Base-by-base conservation (phyloP, 768 basidiomycete species). In the Serpula lacrymans region DNA sequence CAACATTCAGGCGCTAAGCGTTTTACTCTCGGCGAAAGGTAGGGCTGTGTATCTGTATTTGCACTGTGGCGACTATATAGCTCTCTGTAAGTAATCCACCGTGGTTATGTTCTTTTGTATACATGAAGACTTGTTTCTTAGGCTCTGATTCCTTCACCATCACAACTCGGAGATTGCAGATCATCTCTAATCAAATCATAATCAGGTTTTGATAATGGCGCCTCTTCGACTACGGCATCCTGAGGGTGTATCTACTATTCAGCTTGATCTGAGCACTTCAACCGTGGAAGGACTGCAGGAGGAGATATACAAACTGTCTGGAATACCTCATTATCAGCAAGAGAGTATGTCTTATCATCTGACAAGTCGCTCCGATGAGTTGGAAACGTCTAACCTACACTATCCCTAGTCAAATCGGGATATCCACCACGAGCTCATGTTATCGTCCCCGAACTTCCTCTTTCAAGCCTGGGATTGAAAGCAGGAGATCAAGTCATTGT, bases 401-500 rank as follows among this genome's bases (percentile, higher is more conserved):
- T 11, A 34, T 26, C 33, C 43, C 9, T 43, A 89, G 88, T 90
- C 43, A 88, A 82, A 64, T 69, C 76, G 12, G 91, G 93, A 27
- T 97, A 95, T 59, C 93, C 93, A 3, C 93, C 91, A 0, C 77
- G 72, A 30, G 51, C 78, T 2, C 71, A 96, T 29, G 80, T 82
- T 4, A 63, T 87, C 26, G 67, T 87, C 23, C 84, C 88, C 3
- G 81, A 85, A 45, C 73, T 89, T 17, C 80, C 88, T 0, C 47
- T 95, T 25, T 73, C 83, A 0, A 83, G 84, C 25, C 74, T 97
- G 21, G 88, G 87, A 11, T 70, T 97, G 22, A 71, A 75, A 42
- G 58, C 68, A 12, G 89, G 92, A 2, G 95, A 97, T 39, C 90
- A 92, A 64, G 71, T 98, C 46, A 86, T 95, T 52, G 87, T 96